Evolutionary conservation across 768 basidiomycete genomes (phyloP).

Genomic region (Lenzites betulinus): DNA sequence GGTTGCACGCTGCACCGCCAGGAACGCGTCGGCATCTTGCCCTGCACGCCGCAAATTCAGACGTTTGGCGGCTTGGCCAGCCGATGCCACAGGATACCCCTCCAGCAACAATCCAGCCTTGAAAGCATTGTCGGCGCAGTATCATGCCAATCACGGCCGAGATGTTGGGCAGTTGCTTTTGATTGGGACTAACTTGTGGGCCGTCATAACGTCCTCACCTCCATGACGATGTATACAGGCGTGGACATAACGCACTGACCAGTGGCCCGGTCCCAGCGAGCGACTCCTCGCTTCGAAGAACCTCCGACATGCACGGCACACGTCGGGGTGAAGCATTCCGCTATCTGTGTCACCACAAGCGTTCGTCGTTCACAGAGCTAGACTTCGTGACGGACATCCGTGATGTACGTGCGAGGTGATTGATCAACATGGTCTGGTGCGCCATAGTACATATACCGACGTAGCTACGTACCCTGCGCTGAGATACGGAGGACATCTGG

Average conservation of each 20-base stretch:
- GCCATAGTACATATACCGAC: not conserved
- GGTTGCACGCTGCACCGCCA: not conserved
- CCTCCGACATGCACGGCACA: not conserved
- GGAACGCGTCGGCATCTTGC: not conserved
- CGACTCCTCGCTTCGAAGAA: not conserved
- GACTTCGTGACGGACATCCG: constrained; percentile 4
- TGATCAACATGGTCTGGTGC: constrained; percentile 1
- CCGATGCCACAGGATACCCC: not conserved
- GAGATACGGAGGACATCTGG: not conserved
- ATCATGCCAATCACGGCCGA: too few relatives aligned
- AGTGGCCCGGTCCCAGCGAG: not conserved
- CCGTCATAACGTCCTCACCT: too few relatives aligned
- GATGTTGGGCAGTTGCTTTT: too few relatives aligned
- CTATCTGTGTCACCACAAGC: constrained; percentile 2
- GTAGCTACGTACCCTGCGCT: constrained; percentile 2
- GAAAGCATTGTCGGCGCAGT: not conserved
- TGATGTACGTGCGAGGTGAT: constrained; percentile 11
- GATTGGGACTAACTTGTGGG: too few relatives aligned
- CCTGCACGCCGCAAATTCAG: not conserved
- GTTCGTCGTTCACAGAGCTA: not conserved
- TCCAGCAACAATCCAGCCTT: not conserved
- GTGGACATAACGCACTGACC: too few relatives aligned
- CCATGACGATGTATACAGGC: too few relatives aligned
- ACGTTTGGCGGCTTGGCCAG: too few relatives aligned
- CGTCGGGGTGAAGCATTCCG: not conserved